Evolutionary conservation across 208 protist genomes (phyloP).

Genomic region (Herpetomonas samuelpessoai): DNA sequence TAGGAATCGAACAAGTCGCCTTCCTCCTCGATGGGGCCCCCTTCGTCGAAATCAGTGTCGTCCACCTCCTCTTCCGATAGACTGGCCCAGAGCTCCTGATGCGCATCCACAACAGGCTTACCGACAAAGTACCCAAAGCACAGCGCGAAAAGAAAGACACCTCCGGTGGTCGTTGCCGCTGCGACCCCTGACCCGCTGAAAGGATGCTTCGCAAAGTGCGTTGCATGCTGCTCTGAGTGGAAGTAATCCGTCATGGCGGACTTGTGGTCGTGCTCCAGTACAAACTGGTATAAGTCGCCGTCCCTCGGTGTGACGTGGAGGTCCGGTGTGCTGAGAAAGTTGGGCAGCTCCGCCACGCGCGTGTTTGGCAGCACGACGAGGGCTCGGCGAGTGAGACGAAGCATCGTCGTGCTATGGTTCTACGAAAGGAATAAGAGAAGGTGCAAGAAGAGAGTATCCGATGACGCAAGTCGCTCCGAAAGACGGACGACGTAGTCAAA

Average conservation of each 20-base stretch:
- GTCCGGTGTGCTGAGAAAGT: slow-evolving; percentile 12
- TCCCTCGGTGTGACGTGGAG: background rate
- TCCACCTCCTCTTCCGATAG: slow-evolving; percentile 2
- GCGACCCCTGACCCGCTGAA: slow-evolving; percentile 49
- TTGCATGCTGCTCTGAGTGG: background rate
- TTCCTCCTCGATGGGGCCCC: background rate
- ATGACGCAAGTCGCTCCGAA: no score
- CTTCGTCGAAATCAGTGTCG: background rate
- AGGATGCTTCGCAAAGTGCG: slow-evolving; percentile 7
- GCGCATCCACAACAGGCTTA: slow-evolving; percentile 59
- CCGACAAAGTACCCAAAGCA: slow-evolving; percentile 62
- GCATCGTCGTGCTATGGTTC: no score
- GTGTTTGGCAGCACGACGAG: slow-evolving; percentile 11
- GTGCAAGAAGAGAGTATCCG: no score
- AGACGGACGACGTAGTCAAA: no score
- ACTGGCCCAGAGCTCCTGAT: slow-evolving; percentile 25
- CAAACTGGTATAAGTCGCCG: slow-evolving; percentile 32
- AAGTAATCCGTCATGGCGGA: slow-evolving; percentile 6
- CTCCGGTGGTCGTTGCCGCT: slow-evolving; percentile 17
- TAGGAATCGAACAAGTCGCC: background rate
- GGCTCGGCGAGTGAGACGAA: slow-evolving; percentile 9
- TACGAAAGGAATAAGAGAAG: no score
- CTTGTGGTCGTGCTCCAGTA: slow-evolving; percentile 53
- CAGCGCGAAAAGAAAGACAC: slow-evolving; percentile 31
- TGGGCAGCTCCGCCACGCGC: slow-evolving; percentile 17